Evolutionary conservation across 768 basidiomycete species (phyloP), one percentile per base, ranked within the genome.

Genomic region (Phaeotremella fagi): DNA sequence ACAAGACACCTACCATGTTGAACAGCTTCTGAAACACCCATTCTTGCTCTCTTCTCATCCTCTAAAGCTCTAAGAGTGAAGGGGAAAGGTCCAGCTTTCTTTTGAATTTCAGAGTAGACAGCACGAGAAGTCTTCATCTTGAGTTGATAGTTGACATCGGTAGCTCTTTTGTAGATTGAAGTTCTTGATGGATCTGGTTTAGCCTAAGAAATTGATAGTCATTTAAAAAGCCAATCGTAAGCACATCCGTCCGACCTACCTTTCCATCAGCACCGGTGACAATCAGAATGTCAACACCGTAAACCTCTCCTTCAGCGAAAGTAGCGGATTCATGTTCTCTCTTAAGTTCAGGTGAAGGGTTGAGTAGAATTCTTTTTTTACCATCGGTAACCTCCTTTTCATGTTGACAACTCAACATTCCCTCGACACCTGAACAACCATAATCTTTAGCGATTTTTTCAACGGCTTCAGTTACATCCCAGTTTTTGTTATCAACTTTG

Each of bases 101-200:
- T 92, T 77, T 92, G 88, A 66, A 97, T 88, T 76, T 98, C 94
- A 45, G 88, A 87, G 78, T 97, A 98, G 36, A 94, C 86, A n/a
- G 86, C 82, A 59, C 94, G 87, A 38, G 91, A 92, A 59, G 87
- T 94, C 80, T 94, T 97, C 84, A 94, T 86, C 80, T 98, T 98
- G 70, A 98, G 81, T 74, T 90, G 88, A 77, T 98, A 98, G 35
- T 88, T 92, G 77, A 75, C 64, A 54, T 77, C 75, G 22, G 85
- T 82, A 64, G 90, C 88, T 52, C 88, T 82, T 74, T 95, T 91
- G 81, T 88, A 95, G 72, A 99, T 84, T 31, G 88, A 87, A 50
- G 92, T 95, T 72, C 87, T 82, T 31, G 87, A 85, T 69, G 92
- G 88, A 76, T 91, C 90, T 37, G 84, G 62, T 45, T 90, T 87